phyloP scores from a whole-genome alignment of 2,329 filamentous ascomycete genomes.

The Aspergillus ustus region DNA sequence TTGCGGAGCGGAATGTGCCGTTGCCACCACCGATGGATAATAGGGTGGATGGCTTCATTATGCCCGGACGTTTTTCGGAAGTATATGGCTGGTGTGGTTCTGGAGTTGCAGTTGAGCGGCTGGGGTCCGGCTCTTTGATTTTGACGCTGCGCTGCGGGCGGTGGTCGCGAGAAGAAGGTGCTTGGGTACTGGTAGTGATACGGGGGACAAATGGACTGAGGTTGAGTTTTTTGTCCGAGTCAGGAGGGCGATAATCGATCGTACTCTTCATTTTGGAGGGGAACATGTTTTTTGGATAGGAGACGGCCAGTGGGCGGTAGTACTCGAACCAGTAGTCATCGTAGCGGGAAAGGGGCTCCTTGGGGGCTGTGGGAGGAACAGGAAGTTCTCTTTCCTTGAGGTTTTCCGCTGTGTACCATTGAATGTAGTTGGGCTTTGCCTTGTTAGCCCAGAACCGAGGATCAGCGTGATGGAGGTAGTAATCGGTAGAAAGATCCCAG shows the following conservation, averaged over 20 bases:
- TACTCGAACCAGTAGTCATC: conserved; percentile 99
- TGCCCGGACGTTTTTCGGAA: conserved; percentile 47
- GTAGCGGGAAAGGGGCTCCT: conserved; percentile 57
- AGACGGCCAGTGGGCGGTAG: conserved; percentile 85
- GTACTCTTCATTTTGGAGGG: conserved; percentile 91
- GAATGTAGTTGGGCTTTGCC: conserved; percentile 73
- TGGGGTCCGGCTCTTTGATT: conserved; percentile 65
- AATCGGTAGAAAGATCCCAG: conserved; percentile 94
- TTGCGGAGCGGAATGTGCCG: conserved; percentile 28
- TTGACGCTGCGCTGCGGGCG: conserved; percentile 63
- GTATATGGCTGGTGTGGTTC: conserved; percentile 36
- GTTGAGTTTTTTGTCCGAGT: conserved; percentile 71
- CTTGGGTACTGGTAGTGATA: conserved; percentile 47
- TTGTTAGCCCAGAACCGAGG: conserved; percentile 73
- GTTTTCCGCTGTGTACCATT: conserved; percentile 81
- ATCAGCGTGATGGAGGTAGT: conserved; percentile 90
- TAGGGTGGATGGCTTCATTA: conserved; percentile 58
- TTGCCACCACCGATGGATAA: conserved; percentile 30
- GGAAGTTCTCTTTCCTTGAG: conserved; percentile 68
- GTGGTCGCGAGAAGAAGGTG: conserved; percentile 61
- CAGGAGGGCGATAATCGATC: conserved; percentile 77
- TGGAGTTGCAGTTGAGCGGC: conserved; percentile 36
- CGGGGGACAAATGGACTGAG: conserved; percentile 87
- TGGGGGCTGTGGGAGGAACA: conserved; percentile 40
- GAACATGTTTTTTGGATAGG: conserved; percentile 90